A percentile compares a stretch with the other conserved stretches of the same genome.
phyloP scores from a whole-genome alignment of 2,329 filamentous ascomycete species.

The Aspergillus sp. region DNA sequence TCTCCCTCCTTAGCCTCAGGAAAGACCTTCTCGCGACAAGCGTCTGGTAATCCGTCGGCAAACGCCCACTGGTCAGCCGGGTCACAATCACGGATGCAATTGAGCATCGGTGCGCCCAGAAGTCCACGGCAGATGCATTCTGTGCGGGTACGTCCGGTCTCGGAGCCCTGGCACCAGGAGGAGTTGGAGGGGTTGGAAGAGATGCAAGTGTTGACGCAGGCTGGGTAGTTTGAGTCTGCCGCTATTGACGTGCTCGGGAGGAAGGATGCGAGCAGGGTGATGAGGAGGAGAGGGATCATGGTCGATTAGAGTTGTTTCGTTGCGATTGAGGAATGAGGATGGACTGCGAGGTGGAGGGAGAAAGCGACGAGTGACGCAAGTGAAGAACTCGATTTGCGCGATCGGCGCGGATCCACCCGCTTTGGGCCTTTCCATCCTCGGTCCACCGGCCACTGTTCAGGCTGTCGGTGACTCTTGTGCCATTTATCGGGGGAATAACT shows the following conservation, averaged over 20 bases:
- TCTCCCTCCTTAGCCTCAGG: neutral
- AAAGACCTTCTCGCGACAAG: neutral
- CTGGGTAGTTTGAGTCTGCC: neutral
- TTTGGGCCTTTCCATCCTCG: no score
- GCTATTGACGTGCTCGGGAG: neutral
- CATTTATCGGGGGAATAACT: no score
- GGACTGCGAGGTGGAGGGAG: no score
- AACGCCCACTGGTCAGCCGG: neutral
- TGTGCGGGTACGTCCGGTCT: neutral
- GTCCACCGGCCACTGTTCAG: no score
- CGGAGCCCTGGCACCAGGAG: constrained; percentile 1
- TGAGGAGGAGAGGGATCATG: neutral
- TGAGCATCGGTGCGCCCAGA: neutral
- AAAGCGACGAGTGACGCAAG: no score
- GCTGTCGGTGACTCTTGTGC: no score
- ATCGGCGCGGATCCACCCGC: no score
- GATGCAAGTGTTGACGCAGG: neutral
- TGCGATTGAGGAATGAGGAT: neutral
- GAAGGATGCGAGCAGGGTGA: neutral
- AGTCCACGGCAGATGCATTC: constrained; percentile 1
- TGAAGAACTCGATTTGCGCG: no score
- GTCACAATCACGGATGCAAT: neutral
- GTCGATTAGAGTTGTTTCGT: neutral
- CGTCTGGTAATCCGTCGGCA: neutral
- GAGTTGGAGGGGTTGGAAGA: neutral